phyloP scores from a whole-genome alignment of 2,329 filamentous ascomycete species.

The Ophiostoma piceae region DNA sequence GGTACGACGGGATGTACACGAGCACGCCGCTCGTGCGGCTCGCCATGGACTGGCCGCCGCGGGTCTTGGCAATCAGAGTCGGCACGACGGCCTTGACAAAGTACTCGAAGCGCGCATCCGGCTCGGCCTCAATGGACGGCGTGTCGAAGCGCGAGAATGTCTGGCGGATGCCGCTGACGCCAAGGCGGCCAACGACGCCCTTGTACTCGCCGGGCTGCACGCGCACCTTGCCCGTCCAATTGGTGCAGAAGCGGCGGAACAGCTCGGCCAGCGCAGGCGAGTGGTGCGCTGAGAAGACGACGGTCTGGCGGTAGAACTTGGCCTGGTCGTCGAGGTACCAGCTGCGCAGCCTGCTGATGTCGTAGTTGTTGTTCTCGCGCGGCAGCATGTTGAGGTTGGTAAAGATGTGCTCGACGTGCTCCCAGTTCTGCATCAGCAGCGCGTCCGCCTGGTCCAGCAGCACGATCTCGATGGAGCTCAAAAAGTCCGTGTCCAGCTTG shows the following conservation, averaged over 20 bases:
- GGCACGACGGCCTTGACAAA: slow-evolving; percentile 80
- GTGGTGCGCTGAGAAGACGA: slow-evolving; percentile 75
- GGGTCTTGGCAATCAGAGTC: slow-evolving; percentile 62
- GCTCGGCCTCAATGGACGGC: slow-evolving; percentile 64
- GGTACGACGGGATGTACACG: slow-evolving; percentile 86
- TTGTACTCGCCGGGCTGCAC: slow-evolving; percentile 59
- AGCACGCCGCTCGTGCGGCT: slow-evolving; percentile 55
- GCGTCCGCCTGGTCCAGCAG: slow-evolving; percentile 90
- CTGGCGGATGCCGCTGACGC: slow-evolving; percentile 64
- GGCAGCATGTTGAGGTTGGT: slow-evolving; percentile 87
- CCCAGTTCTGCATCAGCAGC: slow-evolving; percentile 97
- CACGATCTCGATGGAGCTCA: slow-evolving; percentile 87
- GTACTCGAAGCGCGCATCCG: slow-evolving; percentile 84
- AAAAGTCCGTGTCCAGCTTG: slow-evolving; percentile 74
- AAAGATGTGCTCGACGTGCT: slow-evolving; percentile 88
- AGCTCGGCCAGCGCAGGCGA: slow-evolving; percentile 83
- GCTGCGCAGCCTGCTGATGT: slow-evolving; percentile 81
- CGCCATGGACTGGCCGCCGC: slow-evolving; percentile 37
- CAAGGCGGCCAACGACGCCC: slow-evolving; percentile 68
- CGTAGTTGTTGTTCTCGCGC: slow-evolving; percentile 82
- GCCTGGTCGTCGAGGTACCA: slow-evolving; percentile 94
- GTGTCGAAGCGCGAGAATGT: slow-evolving; percentile 85
- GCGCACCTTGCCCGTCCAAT: slow-evolving; percentile 74
- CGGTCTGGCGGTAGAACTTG: slow-evolving; percentile 74
- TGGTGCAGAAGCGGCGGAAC: slow-evolving; percentile 69